Conservation (phyloP, 371 early-diverging fungal species). For the Entomophthora muscae region DNA sequence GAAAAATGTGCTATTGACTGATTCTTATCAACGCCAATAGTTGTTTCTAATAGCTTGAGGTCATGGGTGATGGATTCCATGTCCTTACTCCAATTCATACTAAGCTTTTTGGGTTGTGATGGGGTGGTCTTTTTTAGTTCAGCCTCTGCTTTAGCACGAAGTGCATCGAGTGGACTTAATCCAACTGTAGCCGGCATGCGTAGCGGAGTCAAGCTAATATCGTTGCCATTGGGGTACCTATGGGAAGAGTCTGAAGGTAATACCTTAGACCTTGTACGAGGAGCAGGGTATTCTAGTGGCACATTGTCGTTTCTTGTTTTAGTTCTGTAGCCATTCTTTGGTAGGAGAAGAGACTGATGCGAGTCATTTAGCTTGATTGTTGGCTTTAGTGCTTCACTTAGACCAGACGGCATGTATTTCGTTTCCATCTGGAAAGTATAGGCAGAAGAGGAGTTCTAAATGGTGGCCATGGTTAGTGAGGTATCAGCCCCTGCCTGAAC, state of each 20-base stretch:
- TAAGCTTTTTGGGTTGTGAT: not conserved
- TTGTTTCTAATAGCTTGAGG: not conserved
- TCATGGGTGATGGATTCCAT: not conserved
- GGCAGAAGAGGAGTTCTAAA: not conserved
- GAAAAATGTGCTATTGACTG: not conserved
- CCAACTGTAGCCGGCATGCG: not conserved
- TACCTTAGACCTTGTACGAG: not conserved
- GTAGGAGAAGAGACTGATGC: not conserved
- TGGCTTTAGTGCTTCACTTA: not conserved
- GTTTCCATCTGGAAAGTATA: not conserved
- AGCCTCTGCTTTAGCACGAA: not conserved
- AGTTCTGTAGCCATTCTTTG: not conserved
- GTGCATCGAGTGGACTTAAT: not conserved
- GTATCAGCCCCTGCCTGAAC: not conserved
- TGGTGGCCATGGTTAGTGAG: not conserved
- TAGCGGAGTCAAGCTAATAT: not conserved
- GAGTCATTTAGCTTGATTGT: not conserved
- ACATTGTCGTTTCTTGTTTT: not conserved
- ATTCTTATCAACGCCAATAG: not conserved
- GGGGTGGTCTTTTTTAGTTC: not conserved
- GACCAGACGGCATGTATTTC: not conserved
- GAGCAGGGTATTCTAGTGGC: not conserved
- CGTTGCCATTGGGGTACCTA: not conserved
- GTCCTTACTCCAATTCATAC: not conserved
- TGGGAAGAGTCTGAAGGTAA: not conserved